Conservation (phyloP, 148 eudicot species). For the Cornus suecica region DNA sequence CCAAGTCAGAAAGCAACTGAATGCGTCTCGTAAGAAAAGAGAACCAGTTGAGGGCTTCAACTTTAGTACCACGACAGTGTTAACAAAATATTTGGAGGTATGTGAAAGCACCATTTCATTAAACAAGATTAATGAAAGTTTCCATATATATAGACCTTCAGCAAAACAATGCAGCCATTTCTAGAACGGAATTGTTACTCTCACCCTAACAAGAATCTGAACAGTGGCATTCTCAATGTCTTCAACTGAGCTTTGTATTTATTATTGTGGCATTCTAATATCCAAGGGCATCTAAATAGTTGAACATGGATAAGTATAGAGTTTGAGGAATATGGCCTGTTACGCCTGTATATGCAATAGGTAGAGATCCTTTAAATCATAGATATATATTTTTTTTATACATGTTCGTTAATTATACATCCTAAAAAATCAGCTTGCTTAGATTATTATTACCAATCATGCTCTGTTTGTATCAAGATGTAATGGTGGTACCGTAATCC, state of each 20-base stretch:
- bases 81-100: slow-evolving; percentile 77
- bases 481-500: background rate
- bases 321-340: background rate
- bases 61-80: slow-evolving; percentile 71
- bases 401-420: background rate
- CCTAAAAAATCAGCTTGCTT: background rate
- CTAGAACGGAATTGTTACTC: background rate
- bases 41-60: slow-evolving; percentile 77
- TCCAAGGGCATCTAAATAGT: background rate
- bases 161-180: too few species aligned
- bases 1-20: slow-evolving; percentile 93
- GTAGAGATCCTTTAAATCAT: background rate
- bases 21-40: slow-evolving; percentile 78
- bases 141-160: background rate
- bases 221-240: background rate
- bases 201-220: background rate
- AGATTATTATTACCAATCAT: background rate
- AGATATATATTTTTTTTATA: background rate
- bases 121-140: background rate
- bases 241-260: background rate
- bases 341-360: background rate
- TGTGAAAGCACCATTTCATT: background rate
- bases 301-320: background rate
- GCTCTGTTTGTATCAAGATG: background rate
- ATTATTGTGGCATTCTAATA: background rate